Evolutionary conservation across 2,329 filamentous ascomycete genomes (phyloP), one percentile per base, ranked within the genome.

Genomic region (Xylaria sp.): DNA sequence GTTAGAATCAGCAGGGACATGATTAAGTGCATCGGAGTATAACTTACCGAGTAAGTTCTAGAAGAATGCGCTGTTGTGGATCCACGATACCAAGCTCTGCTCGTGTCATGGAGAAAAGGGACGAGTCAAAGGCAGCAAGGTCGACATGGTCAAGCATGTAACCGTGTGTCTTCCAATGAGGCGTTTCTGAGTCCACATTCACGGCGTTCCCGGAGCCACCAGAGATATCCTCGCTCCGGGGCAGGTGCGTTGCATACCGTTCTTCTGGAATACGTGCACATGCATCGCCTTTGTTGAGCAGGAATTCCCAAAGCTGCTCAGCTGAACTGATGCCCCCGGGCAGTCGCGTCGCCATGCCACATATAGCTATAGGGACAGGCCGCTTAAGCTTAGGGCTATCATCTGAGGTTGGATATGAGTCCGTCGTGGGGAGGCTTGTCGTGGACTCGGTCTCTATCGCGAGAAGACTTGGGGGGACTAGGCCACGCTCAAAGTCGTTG

Each of bases 11-110:
- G 27, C 4, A 63, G 63, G 4, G 60, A 56, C 27, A 47, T 41
- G 17, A 13, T 33, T 3, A 6, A 27, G 3, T 41, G 25, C 13
- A 4, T 3, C 25, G 6, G 46, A 66, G 58, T 23, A 66, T 59
- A 15, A 60, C 63, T 54, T 70, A 65, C 56, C 65, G 68, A 29
- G 63, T 62, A 10, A 71, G 53, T 38, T 70, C 64, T 3, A 68
- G 60, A 29, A 65, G 58, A 40, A 69, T 60, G 15, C 68, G 61
- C 35, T 70, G 67, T 41, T 72, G 70, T 8, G 70, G 70, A 35
- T 72, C 70, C 27, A 70, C 58, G 4, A 43, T 47, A 3, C 53
- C 62, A n/a, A 68, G 59, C 38, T 72, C 63, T 4, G 37, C 25
- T n/a, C 43, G 55, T 9, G 60, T 49, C 59, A 65, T 60, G 21